Conservation (phyloP, 768 basidiomycete genomes). For the Suillus bovinus region DNA sequence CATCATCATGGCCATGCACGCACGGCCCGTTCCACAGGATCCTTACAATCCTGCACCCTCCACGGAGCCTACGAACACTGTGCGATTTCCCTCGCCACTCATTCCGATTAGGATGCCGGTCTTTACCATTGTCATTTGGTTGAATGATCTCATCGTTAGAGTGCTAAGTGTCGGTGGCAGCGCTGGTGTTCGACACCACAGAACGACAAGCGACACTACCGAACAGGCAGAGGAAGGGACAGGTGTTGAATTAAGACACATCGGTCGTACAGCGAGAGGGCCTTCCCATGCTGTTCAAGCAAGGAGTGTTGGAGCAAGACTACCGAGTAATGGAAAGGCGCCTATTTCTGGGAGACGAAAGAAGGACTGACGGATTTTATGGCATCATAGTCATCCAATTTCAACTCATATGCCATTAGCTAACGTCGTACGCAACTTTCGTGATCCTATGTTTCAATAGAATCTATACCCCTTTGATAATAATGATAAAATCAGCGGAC, state of each 20-base stretch:
- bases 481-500: background rate
- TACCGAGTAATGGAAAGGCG: constrained; percentile 9
- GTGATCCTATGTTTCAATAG: background rate
- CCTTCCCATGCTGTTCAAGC: constrained; percentile 2
- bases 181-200: constrained; percentile 22
- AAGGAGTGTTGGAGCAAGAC: constrained; percentile 15
- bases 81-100: constrained; percentile 72
- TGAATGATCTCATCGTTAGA: constrained; percentile 71
- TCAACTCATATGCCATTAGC: background rate
- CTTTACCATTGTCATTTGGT: constrained; percentile 69
- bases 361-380: constrained; percentile 39
- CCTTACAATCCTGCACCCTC: constrained; percentile 63
- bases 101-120: constrained; percentile 80
- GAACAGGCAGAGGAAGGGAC: constrained; percentile 67
- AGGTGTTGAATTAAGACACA: constrained; percentile 29
- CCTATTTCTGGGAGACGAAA: constrained; percentile 45
- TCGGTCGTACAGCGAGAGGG: constrained; percentile 3
- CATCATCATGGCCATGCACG: constrained; percentile 82
- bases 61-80: constrained; percentile 36
- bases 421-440: background rate
- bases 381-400: background rate
- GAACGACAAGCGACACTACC: constrained; percentile 46
- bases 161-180: constrained; percentile 57
- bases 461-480: background rate
- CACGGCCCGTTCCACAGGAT: constrained; percentile 70